These are phyloP conservation scores for Citrus reticulata DNA, from an alignment of 345 rosid species.

Conservation along the genomic window DNA sequence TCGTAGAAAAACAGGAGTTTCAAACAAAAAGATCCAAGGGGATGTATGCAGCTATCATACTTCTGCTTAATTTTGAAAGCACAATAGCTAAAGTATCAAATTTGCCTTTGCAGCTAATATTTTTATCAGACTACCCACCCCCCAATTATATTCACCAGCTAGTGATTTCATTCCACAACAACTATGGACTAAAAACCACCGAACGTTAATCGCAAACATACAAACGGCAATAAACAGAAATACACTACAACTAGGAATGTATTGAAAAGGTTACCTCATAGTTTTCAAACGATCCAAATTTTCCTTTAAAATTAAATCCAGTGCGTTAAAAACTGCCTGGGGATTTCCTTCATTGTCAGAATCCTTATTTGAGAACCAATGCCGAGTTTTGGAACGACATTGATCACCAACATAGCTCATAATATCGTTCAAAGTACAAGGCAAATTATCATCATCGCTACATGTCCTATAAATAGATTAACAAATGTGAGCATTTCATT, in stretches of 20 bases:
- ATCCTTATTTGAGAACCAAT: slow-evolving; percentile 33
- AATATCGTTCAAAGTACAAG: slow-evolving; percentile 19
- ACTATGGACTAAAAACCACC: background rate
- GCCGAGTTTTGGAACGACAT: slow-evolving; percentile 19
- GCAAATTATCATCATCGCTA: slow-evolving; percentile 26
- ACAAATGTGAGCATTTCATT: background rate
- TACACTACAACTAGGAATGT: background rate
- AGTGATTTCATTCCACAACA: background rate
- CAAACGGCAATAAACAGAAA: background rate
- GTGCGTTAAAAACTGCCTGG: slow-evolving; percentile 39
- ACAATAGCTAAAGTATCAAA: too few relatives aligned
- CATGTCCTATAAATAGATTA: slow-evolving; percentile 13
- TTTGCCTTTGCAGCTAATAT: too few relatives aligned
- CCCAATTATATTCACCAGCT: too few relatives aligned
- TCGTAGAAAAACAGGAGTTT: background rate
- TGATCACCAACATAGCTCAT: slow-evolving; percentile 5
- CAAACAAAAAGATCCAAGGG: background rate
- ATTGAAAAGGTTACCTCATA: slow-evolving; percentile 43
- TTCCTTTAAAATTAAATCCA: slow-evolving; percentile 60
- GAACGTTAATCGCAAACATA: background rate
- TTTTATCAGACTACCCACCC: too few relatives aligned
- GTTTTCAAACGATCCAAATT: slow-evolving; percentile 64
- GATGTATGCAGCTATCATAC: too few relatives aligned
- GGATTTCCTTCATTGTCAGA: slow-evolving; percentile 35
- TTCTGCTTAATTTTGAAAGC: too few relatives aligned